A percentile compares a stretch with the other conserved stretches of the same genome.
Conservation (phyloP, 179 eudicot species). For the Actinidia arguta region DNA sequence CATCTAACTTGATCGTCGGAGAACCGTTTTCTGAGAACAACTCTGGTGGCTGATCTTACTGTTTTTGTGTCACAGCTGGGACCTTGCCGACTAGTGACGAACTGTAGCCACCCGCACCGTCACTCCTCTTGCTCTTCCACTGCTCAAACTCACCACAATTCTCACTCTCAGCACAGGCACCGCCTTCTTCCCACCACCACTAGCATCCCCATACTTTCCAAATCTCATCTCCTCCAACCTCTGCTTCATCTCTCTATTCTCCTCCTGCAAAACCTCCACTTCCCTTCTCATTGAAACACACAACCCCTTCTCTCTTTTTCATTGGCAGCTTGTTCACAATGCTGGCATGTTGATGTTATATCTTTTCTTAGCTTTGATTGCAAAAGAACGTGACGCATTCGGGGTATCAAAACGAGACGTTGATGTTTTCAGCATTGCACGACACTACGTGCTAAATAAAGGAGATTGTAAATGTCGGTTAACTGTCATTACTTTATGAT, state of each 20-base stretch:
- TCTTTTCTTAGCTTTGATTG: neutral
- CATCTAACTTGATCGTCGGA: no score
- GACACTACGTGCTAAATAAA: neutral
- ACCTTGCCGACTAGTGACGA: no score
- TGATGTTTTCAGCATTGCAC: neutral
- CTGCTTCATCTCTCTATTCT: slow-evolving; percentile 64
- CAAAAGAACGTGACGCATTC: neutral
- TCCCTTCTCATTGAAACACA: slow-evolving; percentile 75
- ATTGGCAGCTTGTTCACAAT: neutral
- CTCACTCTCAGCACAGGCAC: slow-evolving; percentile 38
- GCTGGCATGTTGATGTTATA: neutral
- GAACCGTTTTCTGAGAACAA: no score
- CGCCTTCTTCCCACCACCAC: slow-evolving; percentile 36
- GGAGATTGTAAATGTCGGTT: neutral
- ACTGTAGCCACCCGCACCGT: no score
- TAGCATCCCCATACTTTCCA: slow-evolving; percentile 32
- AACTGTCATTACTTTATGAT: neutral
- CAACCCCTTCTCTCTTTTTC: slow-evolving; percentile 72
- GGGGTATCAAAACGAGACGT: neutral
- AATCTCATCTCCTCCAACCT: slow-evolving; percentile 56
- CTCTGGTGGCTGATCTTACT: no score
- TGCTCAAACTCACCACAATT: slow-evolving; percentile 54
- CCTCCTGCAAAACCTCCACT: slow-evolving; percentile 65
- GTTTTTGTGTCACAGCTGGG: no score
- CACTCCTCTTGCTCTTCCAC: slow-evolving; percentile 72